Conservation (phyloP, 2,329 filamentous ascomycete genomes). For the Ceratocystis harringtonii region DNA sequence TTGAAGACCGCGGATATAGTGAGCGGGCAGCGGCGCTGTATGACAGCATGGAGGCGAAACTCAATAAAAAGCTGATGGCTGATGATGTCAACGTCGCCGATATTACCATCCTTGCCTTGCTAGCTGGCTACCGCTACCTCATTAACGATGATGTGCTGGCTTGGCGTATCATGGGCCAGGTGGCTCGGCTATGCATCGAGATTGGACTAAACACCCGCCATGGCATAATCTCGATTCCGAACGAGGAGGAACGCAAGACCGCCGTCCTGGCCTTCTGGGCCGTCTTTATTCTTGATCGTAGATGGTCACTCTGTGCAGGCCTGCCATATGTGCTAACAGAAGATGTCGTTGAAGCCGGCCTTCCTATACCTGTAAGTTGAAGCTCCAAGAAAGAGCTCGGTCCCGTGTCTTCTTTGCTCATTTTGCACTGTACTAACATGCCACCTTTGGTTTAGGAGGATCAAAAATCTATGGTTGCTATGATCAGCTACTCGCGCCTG, state of each 20-base stretch:
- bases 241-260: slow-evolving; percentile 51
- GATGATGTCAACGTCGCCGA: slow-evolving; percentile 34
- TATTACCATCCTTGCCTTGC: slow-evolving; percentile 37
- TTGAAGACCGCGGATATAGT: slow-evolving; percentile 68
- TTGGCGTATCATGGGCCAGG: slow-evolving; percentile 75
- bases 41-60: slow-evolving; percentile 55
- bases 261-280: slow-evolving; percentile 71
- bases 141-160: slow-evolving; percentile 72
- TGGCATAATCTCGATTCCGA: slow-evolving; percentile 52
- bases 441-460: slow-evolving; percentile 27
- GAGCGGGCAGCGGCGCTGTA: slow-evolving; percentile 58
- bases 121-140: slow-evolving; percentile 62
- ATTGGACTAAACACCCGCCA: slow-evolving; percentile 70
- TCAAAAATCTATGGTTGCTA: slow-evolving; percentile 60
- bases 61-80: slow-evolving; percentile 50
- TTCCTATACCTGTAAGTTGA: slow-evolving; percentile 62
- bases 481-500: slow-evolving; percentile 72
- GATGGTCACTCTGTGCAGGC: slow-evolving; percentile 83
- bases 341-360: slow-evolving; percentile 62
- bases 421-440: slow-evolving; percentile 19
- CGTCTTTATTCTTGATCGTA: slow-evolving; percentile 67
- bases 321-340: slow-evolving; percentile 77
- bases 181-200: slow-evolving; percentile 63
- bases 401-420: background rate
- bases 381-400: background rate